phyloP scores from a whole-genome alignment of 768 basidiomycete genomes.

The Russula olivacea region DNA sequence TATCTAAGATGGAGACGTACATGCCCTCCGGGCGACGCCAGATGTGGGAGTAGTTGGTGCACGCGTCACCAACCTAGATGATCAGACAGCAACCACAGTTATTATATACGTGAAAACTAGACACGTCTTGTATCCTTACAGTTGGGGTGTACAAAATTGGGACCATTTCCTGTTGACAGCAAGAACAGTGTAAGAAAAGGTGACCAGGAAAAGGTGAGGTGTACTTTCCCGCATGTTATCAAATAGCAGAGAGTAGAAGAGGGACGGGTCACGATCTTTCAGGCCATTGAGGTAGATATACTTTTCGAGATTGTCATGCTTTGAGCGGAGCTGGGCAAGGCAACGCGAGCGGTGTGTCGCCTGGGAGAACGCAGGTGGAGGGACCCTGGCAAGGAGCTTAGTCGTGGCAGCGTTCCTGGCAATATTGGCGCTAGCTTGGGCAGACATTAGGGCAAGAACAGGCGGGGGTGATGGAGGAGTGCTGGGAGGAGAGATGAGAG shows the following conservation, averaged over 20 bases:
- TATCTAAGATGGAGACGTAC: constrained; percentile 79
- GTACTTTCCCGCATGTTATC: constrained; percentile 58
- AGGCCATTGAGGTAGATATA: constrained; percentile 79
- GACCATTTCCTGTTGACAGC: constrained; percentile 41
- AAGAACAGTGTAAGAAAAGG: not conserved
- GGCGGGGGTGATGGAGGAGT: not conserved
- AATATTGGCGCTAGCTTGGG: constrained; percentile 18
- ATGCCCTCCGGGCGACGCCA: constrained; percentile 25
- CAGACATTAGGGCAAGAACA: constrained; percentile 6
- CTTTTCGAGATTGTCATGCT: constrained; percentile 69
- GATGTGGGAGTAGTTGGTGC: constrained; percentile 25
- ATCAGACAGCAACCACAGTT: constrained; percentile 37
- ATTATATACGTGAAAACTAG: constrained; percentile 70
- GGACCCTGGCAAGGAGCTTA: constrained; percentile 20
- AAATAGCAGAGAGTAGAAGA: constrained; percentile 76
- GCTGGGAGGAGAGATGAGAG: not conserved
- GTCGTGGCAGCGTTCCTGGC: constrained; percentile 11
- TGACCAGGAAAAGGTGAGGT: not conserved
- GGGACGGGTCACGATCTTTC: constrained; percentile 61
- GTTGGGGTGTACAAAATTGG: constrained; percentile 91
- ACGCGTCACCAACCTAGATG: constrained; percentile 24
- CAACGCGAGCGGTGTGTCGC: constrained; percentile 54
- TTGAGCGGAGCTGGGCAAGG: constrained; percentile 64
- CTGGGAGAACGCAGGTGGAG: constrained; percentile 27
- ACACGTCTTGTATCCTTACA: constrained; percentile 76